A percentile compares a stretch with the other conserved stretches of the same genome.
Conservation (phyloP, 371 early-diverging fungal genomes). For the Zychaea mexicana region DNA sequence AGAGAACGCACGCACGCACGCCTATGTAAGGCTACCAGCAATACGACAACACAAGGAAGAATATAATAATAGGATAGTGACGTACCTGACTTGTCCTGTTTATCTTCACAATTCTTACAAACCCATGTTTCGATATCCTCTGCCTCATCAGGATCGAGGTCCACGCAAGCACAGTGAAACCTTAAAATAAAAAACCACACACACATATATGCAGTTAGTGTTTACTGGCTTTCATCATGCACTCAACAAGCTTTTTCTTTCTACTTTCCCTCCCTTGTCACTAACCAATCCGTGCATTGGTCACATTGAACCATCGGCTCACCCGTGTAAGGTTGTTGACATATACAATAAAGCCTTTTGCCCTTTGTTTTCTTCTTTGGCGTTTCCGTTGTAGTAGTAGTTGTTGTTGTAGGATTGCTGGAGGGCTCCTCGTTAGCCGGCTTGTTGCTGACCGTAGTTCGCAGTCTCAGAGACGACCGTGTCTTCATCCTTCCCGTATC, state of each 20-base stretch:
- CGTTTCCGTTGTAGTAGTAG: background rate
- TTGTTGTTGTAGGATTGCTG: conserved; percentile 7
- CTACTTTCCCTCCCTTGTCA: background rate
- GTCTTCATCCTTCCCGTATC: conserved; percentile 17
- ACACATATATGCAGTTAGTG: too few relatives aligned
- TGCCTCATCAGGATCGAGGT: conserved; percentile 62
- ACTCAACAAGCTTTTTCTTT: background rate
- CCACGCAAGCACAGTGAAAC: conserved; percentile 78
- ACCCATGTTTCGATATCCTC: conserved; percentile 54
- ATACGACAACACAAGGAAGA: too few relatives aligned
- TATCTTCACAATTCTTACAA: conserved; percentile 43
- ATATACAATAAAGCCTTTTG: conserved; percentile 74
- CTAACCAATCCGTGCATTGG: conserved; percentile 75
- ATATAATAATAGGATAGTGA: conserved; percentile 23
- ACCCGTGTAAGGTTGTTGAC: conserved; percentile 69
- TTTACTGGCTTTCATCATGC: too few relatives aligned
- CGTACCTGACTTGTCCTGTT: conserved; percentile 13
- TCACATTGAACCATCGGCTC: conserved; percentile 84
- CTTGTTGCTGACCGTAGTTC: background rate
- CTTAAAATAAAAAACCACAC: conserved; percentile 29
- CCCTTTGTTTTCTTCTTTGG: conserved; percentile 22
- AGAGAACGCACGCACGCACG: too few relatives aligned
- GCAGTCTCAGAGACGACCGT: conserved; percentile 12
- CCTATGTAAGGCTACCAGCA: conserved; percentile 6
- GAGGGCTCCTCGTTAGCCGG: too few relatives aligned